Evolutionary conservation across 106 monocot genomes (phyloP).

Genomic region (Amphibolis antarctica): DNA sequence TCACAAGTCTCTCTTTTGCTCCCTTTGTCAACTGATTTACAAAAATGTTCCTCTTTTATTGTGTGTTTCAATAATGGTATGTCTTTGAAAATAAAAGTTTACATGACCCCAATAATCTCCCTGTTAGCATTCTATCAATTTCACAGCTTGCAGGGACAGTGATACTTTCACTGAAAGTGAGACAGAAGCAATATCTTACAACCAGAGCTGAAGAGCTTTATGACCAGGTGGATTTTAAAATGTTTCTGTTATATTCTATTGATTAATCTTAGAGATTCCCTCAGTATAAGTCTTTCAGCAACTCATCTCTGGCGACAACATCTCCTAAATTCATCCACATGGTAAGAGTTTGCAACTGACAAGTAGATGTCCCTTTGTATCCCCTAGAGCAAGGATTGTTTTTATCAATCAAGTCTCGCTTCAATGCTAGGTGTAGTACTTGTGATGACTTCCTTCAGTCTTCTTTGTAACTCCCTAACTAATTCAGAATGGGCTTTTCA

Average conservation of each 20-base stretch:
- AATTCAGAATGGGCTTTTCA: too few species aligned
- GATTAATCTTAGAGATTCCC: too few species aligned
- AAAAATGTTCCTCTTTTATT: slow-evolving; percentile 23
- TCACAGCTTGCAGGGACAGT: slow-evolving; percentile 30
- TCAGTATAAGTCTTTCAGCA: too few species aligned
- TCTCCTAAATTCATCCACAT: too few species aligned
- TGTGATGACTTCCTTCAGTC: too few species aligned
- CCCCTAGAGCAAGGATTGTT: too few species aligned
- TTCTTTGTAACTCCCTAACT: too few species aligned
- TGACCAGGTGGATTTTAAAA: slow-evolving; percentile 30
- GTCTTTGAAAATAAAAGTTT: slow-evolving; percentile 3
- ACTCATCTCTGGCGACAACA: too few species aligned
- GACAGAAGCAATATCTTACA: slow-evolving; percentile 16
- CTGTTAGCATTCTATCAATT: background rate
- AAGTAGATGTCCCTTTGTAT: too few species aligned
- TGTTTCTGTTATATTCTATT: background rate
- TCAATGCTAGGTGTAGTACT: too few species aligned
- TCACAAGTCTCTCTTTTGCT: slow-evolving; percentile 38
- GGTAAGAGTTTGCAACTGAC: too few species aligned
- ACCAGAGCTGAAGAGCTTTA: slow-evolving; percentile 62
- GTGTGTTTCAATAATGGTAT: slow-evolving; percentile 33
- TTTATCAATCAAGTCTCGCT: too few species aligned
- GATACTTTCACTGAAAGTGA: slow-evolving; percentile 23
- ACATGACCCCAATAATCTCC: background rate
- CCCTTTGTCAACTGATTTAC: slow-evolving; percentile 39